These are phyloP conservation scores for Begonia masoniana DNA, from an alignment of 306 rosid species.

Conservation along the genomic window DNA sequence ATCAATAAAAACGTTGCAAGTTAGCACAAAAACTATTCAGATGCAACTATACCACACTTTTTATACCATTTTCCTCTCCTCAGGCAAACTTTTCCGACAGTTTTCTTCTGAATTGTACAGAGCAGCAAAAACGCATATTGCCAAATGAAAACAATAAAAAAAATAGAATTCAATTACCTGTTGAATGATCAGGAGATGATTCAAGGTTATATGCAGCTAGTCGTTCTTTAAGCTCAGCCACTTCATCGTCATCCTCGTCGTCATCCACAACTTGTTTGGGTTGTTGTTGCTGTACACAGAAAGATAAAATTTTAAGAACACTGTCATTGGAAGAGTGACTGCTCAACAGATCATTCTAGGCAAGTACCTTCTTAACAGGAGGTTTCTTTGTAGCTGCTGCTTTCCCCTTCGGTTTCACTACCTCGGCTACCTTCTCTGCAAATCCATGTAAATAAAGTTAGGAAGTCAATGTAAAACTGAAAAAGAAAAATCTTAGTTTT, in stretches of 20 bases:
- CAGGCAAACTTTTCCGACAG: too few species aligned
- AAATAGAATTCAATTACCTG: conserved; percentile 23
- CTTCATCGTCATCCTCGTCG: conserved; percentile 34
- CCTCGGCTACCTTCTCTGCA: conserved; percentile 28
- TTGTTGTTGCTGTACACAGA: conserved; percentile 21
- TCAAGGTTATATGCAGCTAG: conserved; percentile 84
- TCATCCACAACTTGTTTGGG: conserved; percentile 10
- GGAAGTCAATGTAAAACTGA: neutral
- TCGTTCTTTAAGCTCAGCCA: conserved; percentile 73
- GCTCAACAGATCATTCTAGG: too few species aligned
- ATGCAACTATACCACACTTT: too few species aligned
- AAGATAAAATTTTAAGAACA: neutral
- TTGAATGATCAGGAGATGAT: conserved; percentile 47
- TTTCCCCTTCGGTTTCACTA: conserved; percentile 42
- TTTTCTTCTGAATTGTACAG: too few species aligned
- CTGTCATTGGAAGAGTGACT: neutral
- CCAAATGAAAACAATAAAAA: too few species aligned
- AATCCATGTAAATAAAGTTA: conserved; percentile 5
- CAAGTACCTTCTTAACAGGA: conserved; percentile 30
- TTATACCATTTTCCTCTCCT: neutral
- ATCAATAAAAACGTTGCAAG: too few species aligned
- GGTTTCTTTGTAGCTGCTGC: conserved; percentile 38
- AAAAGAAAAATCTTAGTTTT: neutral
- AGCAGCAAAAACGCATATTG: too few species aligned
- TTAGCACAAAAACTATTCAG: too few species aligned